Evolutionary conservation across 208 protist genomes (phyloP).

Genomic region (Trypanosoma rangeli): DNA sequence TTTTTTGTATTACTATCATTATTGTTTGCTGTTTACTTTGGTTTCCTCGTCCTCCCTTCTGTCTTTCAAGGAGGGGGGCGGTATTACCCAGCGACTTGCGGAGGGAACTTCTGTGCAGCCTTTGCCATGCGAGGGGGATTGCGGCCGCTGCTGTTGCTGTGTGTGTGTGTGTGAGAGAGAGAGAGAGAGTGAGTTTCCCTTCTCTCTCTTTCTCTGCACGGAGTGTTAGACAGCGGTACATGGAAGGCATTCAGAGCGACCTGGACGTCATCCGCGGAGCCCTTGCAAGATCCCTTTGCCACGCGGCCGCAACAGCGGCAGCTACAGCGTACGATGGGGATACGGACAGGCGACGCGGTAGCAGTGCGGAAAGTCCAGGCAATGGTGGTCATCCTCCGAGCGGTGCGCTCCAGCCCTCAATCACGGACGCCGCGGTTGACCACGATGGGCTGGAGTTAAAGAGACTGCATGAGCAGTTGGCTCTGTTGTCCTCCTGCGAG

Average conservation of each 20-base stretch:
- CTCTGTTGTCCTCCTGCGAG: constrained; percentile 20
- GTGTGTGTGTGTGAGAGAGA: background rate
- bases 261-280: constrained; percentile 27
- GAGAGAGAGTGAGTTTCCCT: too few species aligned
- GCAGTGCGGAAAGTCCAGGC: background rate
- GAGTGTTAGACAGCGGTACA: background rate
- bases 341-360: background rate
- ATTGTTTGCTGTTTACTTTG: constrained; percentile 31
- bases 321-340: background rate
- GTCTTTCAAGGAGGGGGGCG: background rate
- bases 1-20: constrained; percentile 3
- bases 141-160: constrained; percentile 1
- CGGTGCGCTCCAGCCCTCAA: background rate
- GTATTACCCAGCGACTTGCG: too few species aligned
- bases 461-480: constrained; percentile 26
- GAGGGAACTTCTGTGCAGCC: too few species aligned
- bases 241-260: constrained; percentile 22
- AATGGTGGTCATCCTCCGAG: background rate
- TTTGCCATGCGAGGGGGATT: background rate
- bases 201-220: background rate
- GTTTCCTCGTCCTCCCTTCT: constrained; percentile 18
- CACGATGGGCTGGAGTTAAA: constrained; percentile 29
- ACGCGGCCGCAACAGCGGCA: background rate
- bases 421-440: constrained; percentile 26
- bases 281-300: constrained; percentile 11